Base-by-base conservation (phyloP, 2,329 filamentous ascomycete genomes). In the Xylaria digitata region DNA sequence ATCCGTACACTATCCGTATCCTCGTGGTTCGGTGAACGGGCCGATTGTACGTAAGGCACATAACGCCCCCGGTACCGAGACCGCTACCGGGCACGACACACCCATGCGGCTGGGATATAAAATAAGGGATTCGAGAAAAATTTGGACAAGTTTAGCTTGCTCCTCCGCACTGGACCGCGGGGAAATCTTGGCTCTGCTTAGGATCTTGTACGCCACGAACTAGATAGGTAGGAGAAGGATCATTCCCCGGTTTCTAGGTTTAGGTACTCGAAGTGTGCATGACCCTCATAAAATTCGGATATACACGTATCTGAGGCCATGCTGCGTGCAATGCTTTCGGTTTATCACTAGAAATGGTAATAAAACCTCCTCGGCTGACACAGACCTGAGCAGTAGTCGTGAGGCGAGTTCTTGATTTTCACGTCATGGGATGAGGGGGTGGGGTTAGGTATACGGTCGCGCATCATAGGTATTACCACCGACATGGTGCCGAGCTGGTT, bases 401-500 rank as follows among this genome's bases (percentile, higher is more conserved):
- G 9, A 9, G 17, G 34, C 13, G 23, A 32, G 7, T 45, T 63
- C 17, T 15, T 15, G 3, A n/a, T 13, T 53, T 53, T 8, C 2
- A 54, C 15, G n/a, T 40, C 42, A 19, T 54, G 53, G 53, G 48
- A 53, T 30, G 23, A 42, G 43, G 43, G 37, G 43, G 37, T 19
- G 17, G 49, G 42, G 55, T 26, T 32, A n/a, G n/a, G n/a, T n/a
- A n/a, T n/a, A n/a, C n/a, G n/a, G n/a, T n/a, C n/a, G n/a, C n/a
- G n/a, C n/a, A n/a, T n/a, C n/a, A n/a, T 32, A 17, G 19, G 40
- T 30, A 52, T 65, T 65, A 58, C 46, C 48, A 54, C 64, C 64
- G 64, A 66, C 40, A 59, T 66, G 30, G 26, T 55, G 54, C 64
- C 64, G 64, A 66, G 49, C 48, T 59, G n/a, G 19, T 7, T 48